phyloP scores from a whole-genome alignment of 306 rosid species.

The Benincasa hispida region DNA sequence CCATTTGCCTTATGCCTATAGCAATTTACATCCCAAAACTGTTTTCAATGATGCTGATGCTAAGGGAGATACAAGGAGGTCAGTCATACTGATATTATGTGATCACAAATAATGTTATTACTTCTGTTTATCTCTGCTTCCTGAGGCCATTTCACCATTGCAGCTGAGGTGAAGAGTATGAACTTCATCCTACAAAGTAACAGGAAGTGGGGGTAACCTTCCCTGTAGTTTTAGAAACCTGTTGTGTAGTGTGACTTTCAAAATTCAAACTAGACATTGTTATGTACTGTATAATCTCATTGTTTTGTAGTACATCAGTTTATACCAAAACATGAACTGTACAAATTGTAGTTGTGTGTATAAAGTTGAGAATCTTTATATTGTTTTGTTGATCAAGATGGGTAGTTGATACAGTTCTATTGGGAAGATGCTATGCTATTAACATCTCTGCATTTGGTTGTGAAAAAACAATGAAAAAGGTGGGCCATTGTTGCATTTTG shows the following conservation, averaged over 20 bases:
- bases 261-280: neutral
- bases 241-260: neutral
- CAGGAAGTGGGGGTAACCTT: neutral
- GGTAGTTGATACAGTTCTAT: neutral
- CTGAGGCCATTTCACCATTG: conserved; percentile 1
- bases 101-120: neutral
- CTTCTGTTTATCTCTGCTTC: neutral
- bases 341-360: conserved; percentile 9
- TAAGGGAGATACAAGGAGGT: neutral
- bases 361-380: neutral
- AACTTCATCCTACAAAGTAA: neutral
- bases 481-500: neutral
- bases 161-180: conserved; percentile 2
- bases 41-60: neutral
- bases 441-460: conserved; percentile 4
- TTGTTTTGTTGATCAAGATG: neutral
- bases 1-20: conserved; percentile 14
- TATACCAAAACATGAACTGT: conserved; percentile 3
- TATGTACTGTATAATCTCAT: conserved; percentile 3
- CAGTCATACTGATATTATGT: neutral
- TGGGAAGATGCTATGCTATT: neutral
- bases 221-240: neutral
- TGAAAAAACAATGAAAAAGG: neutral
- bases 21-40: neutral
- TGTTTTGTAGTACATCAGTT: conserved; percentile 1